A percentile compares a stretch with the other conserved stretches of the same genome.
Conservation (phyloP, 352 stramenopile species). For the Pythium aphanidermatum region DNA sequence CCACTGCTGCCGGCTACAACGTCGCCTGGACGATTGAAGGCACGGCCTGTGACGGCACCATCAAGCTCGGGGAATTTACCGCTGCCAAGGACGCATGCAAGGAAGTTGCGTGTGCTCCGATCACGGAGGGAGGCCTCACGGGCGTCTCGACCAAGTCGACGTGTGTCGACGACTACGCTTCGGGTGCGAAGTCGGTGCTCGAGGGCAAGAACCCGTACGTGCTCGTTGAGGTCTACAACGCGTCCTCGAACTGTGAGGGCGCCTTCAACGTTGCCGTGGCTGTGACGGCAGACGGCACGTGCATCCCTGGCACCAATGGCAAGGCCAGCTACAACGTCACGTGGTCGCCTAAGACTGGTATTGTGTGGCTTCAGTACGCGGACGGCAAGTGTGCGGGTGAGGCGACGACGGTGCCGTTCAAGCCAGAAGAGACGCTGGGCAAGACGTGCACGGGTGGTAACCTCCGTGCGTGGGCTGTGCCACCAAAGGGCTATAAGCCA, state of each 20-base stretch:
- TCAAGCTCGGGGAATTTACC: conserved; percentile 8
- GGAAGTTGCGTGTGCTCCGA: background rate
- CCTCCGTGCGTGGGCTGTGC: conserved; percentile 9
- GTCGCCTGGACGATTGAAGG: conserved; percentile 7
- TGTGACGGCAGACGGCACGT: conserved; percentile 8
- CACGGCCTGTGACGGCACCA: conserved; percentile 2
- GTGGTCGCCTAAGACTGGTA: conserved; percentile 3
- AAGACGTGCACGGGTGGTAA: conserved; percentile 6
- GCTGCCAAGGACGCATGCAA: background rate
- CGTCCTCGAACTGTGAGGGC: conserved; percentile 1
- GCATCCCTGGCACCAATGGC: conserved; percentile 4
- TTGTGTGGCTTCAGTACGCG: conserved; percentile 9
- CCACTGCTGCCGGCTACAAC: conserved; percentile 1
- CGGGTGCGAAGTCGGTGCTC: conserved; percentile 1
- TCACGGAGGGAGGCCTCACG: conserved; percentile 1
- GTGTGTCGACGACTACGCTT: conserved; percentile 2
- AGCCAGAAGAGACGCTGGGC: background rate
- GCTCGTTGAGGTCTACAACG: conserved; percentile 5
- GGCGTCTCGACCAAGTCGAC: conserved; percentile 8
- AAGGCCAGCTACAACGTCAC: conserved; percentile 9
- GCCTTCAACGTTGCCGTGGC: conserved; percentile 5
- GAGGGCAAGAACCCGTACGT: conserved; percentile 5
- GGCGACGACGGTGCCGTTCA: conserved; percentile 5
- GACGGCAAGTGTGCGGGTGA: conserved; percentile 2
- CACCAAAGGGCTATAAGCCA: too few relatives aligned